A percentile compares a stretch with the other conserved stretches of the same genome.
Evolutionary conservation across 2,329 filamentous ascomycete genomes (phyloP).

Genomic region (Cylindrodendrum hubeiense): DNA sequence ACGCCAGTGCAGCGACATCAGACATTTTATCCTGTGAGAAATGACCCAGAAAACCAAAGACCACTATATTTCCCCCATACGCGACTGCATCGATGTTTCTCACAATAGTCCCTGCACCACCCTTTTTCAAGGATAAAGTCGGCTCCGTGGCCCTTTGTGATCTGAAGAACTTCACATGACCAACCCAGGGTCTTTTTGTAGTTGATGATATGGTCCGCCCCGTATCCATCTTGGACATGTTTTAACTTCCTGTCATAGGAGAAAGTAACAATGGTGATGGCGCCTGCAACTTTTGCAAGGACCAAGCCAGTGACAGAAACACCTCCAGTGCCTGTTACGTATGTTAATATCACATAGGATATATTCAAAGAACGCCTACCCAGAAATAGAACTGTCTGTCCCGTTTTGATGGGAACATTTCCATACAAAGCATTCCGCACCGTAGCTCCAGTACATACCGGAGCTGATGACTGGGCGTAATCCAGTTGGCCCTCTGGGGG

Average conservation of each 20-base stretch:
- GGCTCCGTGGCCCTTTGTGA: slow-evolving; percentile 59
- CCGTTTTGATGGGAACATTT: slow-evolving; percentile 53
- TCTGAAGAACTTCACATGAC: slow-evolving; percentile 56
- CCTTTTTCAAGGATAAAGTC: slow-evolving; percentile 55
- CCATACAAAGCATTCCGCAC: slow-evolving; percentile 63
- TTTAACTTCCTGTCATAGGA: slow-evolving; percentile 62
- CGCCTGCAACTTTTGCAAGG: slow-evolving; percentile 60
- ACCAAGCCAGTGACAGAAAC: slow-evolving; percentile 59
- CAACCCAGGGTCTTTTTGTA: slow-evolving; percentile 60
- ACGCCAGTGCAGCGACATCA: slow-evolving; percentile 11
- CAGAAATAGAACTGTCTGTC: slow-evolving; percentile 53
- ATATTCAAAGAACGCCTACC: slow-evolving; percentile 29
- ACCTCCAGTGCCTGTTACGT: slow-evolving; percentile 59
- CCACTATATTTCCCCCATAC: slow-evolving; percentile 58
- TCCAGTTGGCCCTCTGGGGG: slow-evolving; percentile 51
- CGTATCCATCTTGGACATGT: slow-evolving; percentile 49
- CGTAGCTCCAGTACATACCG: slow-evolving; percentile 59
- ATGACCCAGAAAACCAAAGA: slow-evolving; percentile 56
- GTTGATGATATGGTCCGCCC: slow-evolving; percentile 62
- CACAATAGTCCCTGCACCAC: slow-evolving; percentile 54
- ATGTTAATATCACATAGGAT: too few species aligned
- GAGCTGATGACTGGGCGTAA: slow-evolving; percentile 52
- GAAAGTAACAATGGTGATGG: slow-evolving; percentile 61
- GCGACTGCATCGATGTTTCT: slow-evolving; percentile 60
- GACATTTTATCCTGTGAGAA: slow-evolving; percentile 15